A percentile compares a stretch with the other conserved stretches of the same genome.
phyloP scores from a whole-genome alignment of 2,329 filamentous ascomycete genomes.

The Fusarium nanum region DNA sequence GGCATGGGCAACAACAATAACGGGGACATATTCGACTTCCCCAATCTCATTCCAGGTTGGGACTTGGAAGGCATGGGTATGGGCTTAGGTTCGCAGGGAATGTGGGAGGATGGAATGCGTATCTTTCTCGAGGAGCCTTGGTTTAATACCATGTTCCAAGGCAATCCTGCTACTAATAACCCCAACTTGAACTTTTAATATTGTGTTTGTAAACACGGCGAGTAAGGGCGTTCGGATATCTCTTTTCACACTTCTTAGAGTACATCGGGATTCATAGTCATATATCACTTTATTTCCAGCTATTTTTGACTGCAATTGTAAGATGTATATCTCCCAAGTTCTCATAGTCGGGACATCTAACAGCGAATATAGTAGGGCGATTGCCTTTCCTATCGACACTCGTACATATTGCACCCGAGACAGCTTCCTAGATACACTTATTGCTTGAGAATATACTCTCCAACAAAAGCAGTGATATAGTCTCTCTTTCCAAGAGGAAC shows the following conservation, averaged over 20 bases:
- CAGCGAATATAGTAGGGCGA: neutral
- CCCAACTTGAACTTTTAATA: constrained; percentile 52
- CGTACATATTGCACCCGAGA: neutral
- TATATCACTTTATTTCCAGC: neutral
- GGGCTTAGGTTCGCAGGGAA: constrained; percentile 42
- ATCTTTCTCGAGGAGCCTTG: constrained; percentile 56
- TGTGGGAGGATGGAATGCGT: constrained; percentile 51
- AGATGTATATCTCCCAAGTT: neutral
- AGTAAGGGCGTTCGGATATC: neutral
- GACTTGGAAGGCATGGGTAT: constrained; percentile 49
- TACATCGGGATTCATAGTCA: neutral
- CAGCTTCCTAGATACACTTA: neutral
- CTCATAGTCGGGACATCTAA: neutral
- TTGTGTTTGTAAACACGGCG: neutral
- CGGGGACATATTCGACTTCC: constrained; percentile 37
- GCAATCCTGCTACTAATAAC: constrained; percentile 48
- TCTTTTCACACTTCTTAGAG: neutral
- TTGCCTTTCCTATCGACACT: neutral
- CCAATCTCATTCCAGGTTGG: constrained; percentile 43
- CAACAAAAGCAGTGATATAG: constrained; percentile 54
- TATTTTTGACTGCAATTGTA: neutral
- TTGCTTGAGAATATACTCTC: constrained; percentile 34
- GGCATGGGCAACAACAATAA: constrained; percentile 25
- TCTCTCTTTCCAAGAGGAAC: constrained; percentile 70
- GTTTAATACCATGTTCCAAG: constrained; percentile 54